Evolutionary conservation across 495 filamentous ascomycete genomes (phyloP).

Genomic region (Annulohypoxylon nitens): DNA sequence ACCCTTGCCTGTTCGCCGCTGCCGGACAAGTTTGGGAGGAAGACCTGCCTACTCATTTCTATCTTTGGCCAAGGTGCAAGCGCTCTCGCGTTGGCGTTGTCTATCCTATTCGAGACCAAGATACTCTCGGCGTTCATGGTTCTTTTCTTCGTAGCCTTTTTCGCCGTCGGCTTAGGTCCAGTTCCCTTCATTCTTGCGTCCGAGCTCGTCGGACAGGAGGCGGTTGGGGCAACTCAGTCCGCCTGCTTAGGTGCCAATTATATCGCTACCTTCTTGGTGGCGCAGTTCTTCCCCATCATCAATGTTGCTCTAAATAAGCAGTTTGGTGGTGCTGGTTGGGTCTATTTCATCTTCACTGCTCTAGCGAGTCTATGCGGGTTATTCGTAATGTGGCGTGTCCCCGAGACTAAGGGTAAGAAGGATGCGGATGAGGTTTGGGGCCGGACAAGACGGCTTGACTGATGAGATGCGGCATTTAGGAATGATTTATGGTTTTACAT

Average conservation of each 20-base stretch:
- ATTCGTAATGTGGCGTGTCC: conserved; percentile 78
- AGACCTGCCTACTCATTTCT: conserved; percentile 81
- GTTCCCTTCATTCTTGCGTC: conserved; percentile 94
- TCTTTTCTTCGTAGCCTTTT: conserved; percentile 86
- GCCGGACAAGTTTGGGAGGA: conserved; percentile 88
- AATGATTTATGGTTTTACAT: not conserved
- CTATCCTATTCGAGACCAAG: conserved; percentile 76
- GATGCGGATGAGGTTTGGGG: conserved; percentile 92
- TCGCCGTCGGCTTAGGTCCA: conserved; percentile 91
- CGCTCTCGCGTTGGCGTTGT: conserved; percentile 78
- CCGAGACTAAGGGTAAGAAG: conserved; percentile 86
- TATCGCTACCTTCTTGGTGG: conserved; percentile 89
- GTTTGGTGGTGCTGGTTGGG: conserved; percentile 77
- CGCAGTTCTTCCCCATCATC: conserved; percentile 91
- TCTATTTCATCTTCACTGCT: conserved; percentile 88
- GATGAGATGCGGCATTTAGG: conserved; percentile 4
- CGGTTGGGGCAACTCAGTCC: conserved; percentile 88
- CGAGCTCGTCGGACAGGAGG: conserved; percentile 88
- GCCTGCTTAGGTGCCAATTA: conserved; percentile 90
- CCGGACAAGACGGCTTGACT: conserved; percentile 68
- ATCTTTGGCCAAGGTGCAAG: conserved; percentile 85
- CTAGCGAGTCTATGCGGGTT: conserved; percentile 73
- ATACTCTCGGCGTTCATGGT: conserved; percentile 83
- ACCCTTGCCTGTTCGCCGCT: conserved; percentile 84
- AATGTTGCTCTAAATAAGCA: conserved; percentile 73